These are phyloP conservation scores for Venturia pyrina DNA, from an alignment of 2,329 filamentous ascomycete species.

Conservation along the genomic window DNA sequence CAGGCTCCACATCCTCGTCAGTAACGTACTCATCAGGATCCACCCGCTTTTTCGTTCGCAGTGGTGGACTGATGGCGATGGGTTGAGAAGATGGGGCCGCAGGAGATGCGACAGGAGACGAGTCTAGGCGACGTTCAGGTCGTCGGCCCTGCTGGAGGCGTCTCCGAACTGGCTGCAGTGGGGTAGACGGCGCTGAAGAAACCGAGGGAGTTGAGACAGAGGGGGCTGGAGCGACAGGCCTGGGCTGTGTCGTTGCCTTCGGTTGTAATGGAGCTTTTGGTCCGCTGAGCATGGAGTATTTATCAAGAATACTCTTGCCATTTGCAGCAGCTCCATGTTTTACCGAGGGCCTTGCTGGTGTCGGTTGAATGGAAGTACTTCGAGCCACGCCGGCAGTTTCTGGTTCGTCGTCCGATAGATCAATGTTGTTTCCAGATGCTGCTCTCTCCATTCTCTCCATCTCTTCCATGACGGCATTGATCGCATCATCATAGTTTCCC, in stretches of 20 bases:
- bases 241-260: background rate
- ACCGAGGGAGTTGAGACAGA: background rate
- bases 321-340: background rate
- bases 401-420: conserved; percentile 16
- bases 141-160: conserved; percentile 6
- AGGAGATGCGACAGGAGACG: conserved; percentile 7
- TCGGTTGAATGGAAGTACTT: background rate
- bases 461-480: conserved; percentile 34
- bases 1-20: conserved; percentile 4
- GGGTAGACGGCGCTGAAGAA: background rate
- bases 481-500: conserved; percentile 46
- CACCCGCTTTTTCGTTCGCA: background rate
- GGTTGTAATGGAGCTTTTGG: background rate
- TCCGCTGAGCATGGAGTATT: background rate
- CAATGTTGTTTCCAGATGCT: conserved; percentile 15
- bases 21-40: conserved; percentile 7
- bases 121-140: background rate
- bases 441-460: conserved; percentile 18
- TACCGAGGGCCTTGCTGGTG: background rate
- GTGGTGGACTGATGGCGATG: background rate
- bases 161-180: background rate
- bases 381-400: background rate
- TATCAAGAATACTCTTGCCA: background rate
- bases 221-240: background rate
- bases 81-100: background rate